Conservation (phyloP, 2,329 filamentous ascomycete species). For the Cytospora schulzeri region DNA sequence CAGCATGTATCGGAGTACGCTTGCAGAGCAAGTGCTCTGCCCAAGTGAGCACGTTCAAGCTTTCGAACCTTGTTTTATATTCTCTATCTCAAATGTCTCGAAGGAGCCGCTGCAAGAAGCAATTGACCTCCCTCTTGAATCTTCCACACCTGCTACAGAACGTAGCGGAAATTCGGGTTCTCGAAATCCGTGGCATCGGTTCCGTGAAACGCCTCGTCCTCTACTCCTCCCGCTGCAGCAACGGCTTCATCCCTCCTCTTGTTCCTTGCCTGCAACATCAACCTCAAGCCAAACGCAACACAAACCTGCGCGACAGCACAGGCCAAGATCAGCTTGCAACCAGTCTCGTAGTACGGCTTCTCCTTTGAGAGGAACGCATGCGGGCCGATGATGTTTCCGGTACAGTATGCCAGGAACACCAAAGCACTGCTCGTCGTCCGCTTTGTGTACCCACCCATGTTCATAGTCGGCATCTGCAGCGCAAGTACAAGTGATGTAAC, state of each 20-base stretch:
- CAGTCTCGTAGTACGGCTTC: conserved; percentile 52
- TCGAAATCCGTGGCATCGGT: conserved; percentile 44
- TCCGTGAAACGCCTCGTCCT: conserved; percentile 33
- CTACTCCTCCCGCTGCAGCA: conserved; percentile 23
- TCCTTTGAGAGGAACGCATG: conserved; percentile 49
- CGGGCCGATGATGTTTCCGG: conserved; percentile 50
- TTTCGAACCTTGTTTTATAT: conserved; percentile 22
- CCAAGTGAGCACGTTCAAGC: too few species aligned
- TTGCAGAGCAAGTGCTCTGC: too few species aligned
- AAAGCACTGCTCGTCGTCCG: conserved; percentile 48
- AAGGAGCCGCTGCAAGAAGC: too few species aligned
- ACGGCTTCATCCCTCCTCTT: conserved; percentile 41
- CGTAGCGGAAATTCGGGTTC: conserved; percentile 37
- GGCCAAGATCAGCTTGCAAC: conserved; percentile 52
- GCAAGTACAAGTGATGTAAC: conserved; percentile 56
- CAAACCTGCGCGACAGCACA: conserved; percentile 47
- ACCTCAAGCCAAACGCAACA: conserved; percentile 39
- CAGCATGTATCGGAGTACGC: too few species aligned
- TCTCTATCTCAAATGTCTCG: not conserved
- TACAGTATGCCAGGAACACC: conserved; percentile 48
- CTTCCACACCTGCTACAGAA: conserved; percentile 27
- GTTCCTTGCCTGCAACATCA: conserved; percentile 41
- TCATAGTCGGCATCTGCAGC: conserved; percentile 53
- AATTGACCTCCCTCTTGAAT: not conserved
- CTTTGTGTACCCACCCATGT: conserved; percentile 52